Base-by-base conservation (phyloP, 495 filamentous ascomycete genomes). In the Penicillium chermesinum region DNA sequence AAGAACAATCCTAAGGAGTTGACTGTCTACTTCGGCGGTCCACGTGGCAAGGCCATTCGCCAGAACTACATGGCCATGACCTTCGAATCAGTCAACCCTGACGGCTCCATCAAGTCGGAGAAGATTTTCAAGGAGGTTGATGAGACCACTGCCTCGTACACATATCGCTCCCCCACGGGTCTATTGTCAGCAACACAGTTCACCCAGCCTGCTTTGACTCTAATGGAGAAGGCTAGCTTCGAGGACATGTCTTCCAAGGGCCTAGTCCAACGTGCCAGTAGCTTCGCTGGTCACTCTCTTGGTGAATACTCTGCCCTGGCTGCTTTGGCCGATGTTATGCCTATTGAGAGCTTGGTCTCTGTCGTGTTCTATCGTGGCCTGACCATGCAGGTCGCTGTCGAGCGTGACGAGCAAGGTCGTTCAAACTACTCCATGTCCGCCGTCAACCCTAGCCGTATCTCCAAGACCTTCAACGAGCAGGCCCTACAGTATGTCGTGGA, bases 11-110 rank as follows among this genome's bases (percentile, higher is more conserved):
- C 93, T 43, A 96, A 95, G 76, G 94, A 99, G 71, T 81, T 99
- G 50, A 99, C 94, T 2, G 89, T 99, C 51, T 86, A 99, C 74
- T 99, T 99, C 60, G 93, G 94, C 68, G 93, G 93, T 49, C 89
- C 91, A 50, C 86, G 89, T 21, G 93, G 93, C 55, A 97, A 96
- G 71, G 89, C 90, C 27, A 99, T 99, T 52, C 87, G 94, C 46
- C 82, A 94, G 61, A 97, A 97, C 67, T 99, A 99, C 77, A 97
- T 97, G 89, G 83, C 91, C 21, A 99, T 99, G 93, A 96, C 94
- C 49, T 97, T 97, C 71, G 94, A 99, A 72, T 89, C 90, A 4
- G 89, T 99, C 30, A 85, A 85, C 38, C 74, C 87, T 6, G 93
- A 99, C 61, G 93, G 93, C 7, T 79, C 81, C 4, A 86, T 91